phyloP scores from a whole-genome alignment of 108 stramenopile species.

The Skeletonema tropicum region DNA sequence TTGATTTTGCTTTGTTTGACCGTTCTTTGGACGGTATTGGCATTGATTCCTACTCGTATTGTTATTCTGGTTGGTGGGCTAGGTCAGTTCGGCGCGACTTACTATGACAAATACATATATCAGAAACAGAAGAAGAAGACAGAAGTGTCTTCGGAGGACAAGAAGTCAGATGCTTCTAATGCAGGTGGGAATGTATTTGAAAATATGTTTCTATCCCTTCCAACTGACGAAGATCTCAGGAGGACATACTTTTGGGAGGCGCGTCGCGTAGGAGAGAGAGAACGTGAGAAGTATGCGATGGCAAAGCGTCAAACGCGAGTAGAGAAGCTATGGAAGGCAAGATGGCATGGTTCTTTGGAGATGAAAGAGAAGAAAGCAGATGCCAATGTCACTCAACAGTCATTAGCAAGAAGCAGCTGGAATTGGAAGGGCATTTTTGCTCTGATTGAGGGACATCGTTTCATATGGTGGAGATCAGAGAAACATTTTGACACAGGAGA shows the following conservation, averaged over 20 bases:
- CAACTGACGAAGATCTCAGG: constrained; percentile 85
- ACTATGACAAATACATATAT: constrained; percentile 46
- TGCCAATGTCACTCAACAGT: neutral
- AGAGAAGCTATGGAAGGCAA: constrained; percentile 73
- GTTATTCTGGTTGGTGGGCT: constrained; percentile 53
- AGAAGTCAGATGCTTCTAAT: constrained; percentile 15
- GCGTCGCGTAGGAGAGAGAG: constrained; percentile 52
- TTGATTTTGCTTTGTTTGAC: constrained; percentile 39
- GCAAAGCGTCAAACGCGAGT: constrained; percentile 68
- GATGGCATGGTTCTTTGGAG: constrained; percentile 59
- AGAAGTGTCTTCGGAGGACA: constrained; percentile 13
- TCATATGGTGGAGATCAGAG: constrained; percentile 82
- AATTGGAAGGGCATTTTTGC: constrained; percentile 67
- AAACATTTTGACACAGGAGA: constrained; percentile 83
- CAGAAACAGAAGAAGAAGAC: constrained; percentile 14
- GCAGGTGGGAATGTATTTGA: constrained; percentile 45
- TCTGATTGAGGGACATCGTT: constrained; percentile 81
- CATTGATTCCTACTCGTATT: constrained; percentile 46
- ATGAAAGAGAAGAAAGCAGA: constrained; percentile 51
- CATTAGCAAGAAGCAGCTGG: constrained; percentile 37
- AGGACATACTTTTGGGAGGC: constrained; percentile 85
- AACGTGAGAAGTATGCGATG: constrained; percentile 52
- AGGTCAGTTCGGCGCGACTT: constrained; percentile 64
- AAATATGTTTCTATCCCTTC: constrained; percentile 74
- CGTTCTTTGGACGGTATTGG: constrained; percentile 45